Evolutionary conservation across 108 stramenopile genomes (phyloP).

Genomic region (Skeletonema potamos): DNA sequence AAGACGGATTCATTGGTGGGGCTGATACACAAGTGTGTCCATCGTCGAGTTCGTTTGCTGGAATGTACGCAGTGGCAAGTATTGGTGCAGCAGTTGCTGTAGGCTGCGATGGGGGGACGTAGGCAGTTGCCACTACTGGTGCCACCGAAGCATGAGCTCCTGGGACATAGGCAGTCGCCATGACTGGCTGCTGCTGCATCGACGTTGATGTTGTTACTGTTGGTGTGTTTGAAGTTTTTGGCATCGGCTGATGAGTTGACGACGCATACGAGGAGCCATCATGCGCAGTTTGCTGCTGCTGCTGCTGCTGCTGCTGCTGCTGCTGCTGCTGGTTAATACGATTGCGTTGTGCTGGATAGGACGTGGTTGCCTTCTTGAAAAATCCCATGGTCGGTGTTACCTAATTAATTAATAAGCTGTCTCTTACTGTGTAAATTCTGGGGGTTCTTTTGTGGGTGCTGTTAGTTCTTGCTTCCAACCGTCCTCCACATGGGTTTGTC

Average conservation of each 20-base stretch:
- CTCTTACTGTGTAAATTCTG: too few relatives aligned
- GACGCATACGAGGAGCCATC: neutral
- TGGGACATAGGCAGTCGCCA: slow-evolving; percentile 28
- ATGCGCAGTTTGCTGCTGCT: slow-evolving; percentile 2
- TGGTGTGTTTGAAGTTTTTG: slow-evolving; percentile 1
- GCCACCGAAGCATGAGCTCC: neutral
- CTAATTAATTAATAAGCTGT: neutral
- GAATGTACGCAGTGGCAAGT: neutral
- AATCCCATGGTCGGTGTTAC: slow-evolving; percentile 26
- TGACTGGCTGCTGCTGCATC: slow-evolving; percentile 1
- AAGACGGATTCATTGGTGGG: slow-evolving; percentile 13
- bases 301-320: neutral
- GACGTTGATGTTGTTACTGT: neutral
- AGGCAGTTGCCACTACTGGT: slow-evolving; percentile 17
- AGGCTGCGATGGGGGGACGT: neutral
- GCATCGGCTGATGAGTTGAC: slow-evolving; percentile 4
- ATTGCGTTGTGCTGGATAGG: slow-evolving; percentile 26
- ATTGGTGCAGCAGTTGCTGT: neutral
- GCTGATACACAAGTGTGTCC: neutral
- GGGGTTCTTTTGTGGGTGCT: too few relatives aligned
- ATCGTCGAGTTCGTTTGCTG: neutral
- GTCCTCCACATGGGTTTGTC: too few relatives aligned
- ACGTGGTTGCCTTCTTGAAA: slow-evolving; percentile 10
- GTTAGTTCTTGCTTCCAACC: too few relatives aligned
- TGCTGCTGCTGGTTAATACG: slow-evolving; percentile 30